Conservation (phyloP, 2,329 filamentous ascomycete species). For the Verticillium isaacii region DNA sequence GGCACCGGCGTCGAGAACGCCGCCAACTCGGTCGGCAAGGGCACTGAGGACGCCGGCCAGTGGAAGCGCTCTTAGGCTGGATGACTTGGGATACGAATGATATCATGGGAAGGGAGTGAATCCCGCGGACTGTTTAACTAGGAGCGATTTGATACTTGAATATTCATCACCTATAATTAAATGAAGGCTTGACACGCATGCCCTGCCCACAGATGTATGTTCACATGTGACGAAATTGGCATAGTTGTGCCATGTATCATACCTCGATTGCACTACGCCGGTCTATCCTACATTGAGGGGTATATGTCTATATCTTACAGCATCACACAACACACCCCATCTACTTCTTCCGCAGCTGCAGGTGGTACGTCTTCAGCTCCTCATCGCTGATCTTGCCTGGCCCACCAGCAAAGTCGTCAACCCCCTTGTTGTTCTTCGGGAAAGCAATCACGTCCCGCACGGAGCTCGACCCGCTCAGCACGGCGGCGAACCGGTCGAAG, state of each 20-base stretch:
- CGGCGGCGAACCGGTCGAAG: slow-evolving; percentile 79
- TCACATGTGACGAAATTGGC: too few species aligned
- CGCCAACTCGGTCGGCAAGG: slow-evolving; percentile 41
- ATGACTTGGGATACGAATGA: not conserved
- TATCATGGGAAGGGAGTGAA: not conserved
- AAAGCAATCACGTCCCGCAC: slow-evolving; percentile 95
- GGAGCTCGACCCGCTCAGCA: slow-evolving; percentile 71
- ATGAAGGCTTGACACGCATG: too few species aligned
- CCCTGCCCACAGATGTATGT: too few species aligned
- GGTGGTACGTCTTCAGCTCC: slow-evolving; percentile 43
- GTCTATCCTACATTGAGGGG: not conserved
- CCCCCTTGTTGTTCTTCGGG: slow-evolving; percentile 86
- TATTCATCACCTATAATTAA: not conserved
- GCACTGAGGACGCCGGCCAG: slow-evolving; percentile 53
- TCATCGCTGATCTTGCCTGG: slow-evolving; percentile 64
- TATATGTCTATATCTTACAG: not conserved
- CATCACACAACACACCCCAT: not conserved
- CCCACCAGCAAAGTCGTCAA: slow-evolving; percentile 77
- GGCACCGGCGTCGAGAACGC: slow-evolving; percentile 51
- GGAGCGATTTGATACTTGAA: slow-evolving; percentile 1
- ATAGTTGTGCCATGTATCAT: not conserved
- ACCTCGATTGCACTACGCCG: not conserved
- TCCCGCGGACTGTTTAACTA: slow-evolving; percentile 3
- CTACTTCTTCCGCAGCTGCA: slow-evolving; percentile 21
- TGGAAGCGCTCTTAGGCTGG: slow-evolving; percentile 37